These are phyloP conservation scores for Psophocarpus tetragonolobus DNA, from an alignment of 306 rosid genomes.

Conservation along the genomic window DNA sequence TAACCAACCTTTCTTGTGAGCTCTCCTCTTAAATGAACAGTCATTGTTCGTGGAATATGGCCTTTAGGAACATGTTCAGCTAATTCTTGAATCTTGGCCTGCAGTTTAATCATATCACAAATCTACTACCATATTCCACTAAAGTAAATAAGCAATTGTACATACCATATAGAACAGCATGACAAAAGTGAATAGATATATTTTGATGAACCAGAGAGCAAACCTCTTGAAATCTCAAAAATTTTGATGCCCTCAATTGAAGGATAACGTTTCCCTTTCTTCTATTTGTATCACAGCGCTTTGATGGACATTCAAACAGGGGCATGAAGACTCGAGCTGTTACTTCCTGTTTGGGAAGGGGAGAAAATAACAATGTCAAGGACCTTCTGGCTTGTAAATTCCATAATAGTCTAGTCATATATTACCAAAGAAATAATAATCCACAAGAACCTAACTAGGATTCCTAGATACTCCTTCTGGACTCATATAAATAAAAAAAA, in stretches of 20 bases:
- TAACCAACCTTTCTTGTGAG: constrained; percentile 88
- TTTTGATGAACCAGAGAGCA: constrained; percentile 19
- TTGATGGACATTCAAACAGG: constrained; percentile 85
- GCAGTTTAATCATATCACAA: constrained; percentile 46
- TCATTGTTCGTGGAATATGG: constrained; percentile 94
- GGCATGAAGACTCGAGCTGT: constrained; percentile 98
- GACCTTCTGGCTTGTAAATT: neutral
- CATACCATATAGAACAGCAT: neutral
- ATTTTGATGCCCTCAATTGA: constrained; percentile 96
- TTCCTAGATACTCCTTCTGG: no score
- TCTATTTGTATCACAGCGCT: constrained; percentile 65
- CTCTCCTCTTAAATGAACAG: constrained; percentile 96
- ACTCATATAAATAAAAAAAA: no score
- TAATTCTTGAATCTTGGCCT: constrained; percentile 98
- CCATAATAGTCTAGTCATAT: neutral
- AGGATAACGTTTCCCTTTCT: constrained; percentile 83
- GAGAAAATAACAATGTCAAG: constrained; percentile 24
- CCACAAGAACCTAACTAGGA: neutral
- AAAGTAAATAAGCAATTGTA: constrained; percentile 13
- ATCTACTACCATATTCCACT: neutral
- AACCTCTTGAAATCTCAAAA: constrained; percentile 98
- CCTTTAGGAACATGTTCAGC: constrained; percentile 99
- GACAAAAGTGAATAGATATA: constrained; percentile 6
- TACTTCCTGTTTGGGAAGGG: constrained; percentile 72
- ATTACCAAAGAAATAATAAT: neutral